Base-by-base conservation (phyloP, 768 basidiomycete genomes). In the Lactarius pseudohatsudake region DNA sequence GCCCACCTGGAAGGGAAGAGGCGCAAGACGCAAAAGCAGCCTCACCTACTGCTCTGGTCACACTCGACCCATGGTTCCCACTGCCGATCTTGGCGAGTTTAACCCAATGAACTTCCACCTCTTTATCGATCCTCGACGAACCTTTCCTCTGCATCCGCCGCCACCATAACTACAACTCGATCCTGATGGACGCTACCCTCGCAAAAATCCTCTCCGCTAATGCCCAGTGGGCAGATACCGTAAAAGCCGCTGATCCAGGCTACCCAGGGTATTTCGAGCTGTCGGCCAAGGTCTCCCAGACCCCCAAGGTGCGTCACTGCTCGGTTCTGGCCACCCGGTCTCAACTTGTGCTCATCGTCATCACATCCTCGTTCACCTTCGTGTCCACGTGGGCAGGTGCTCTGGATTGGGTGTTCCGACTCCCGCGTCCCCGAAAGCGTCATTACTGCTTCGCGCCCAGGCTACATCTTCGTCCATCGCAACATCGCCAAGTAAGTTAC, bases 321-420 rank as follows among this genome's bases (percentile, higher is more conserved):
- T 45, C 32, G 13, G 13, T 36, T 5, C 68, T 58, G 55, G 30
- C 59, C 66, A 66, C 62, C 45, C 28, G 18, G 0, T n/a, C 9
- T 22, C 30, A 6, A n/a, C 53, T 26, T 61, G 55, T 32, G 28
- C 41, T 50, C 57, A 38, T 34, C 43, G 3, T 45, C 41, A 22
- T 5, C 45, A 47, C 45, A 47, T 45, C 36, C 1, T 13, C 36
- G 38, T 40, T 40, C 38, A 40, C 36, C 9, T 36, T 36, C 36
- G 10, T 36, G 10, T 36, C 11, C 36, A 11, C 2, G 8, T 36
- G 36, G 36, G 13, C 59, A 91, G 90, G 79, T 88, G 15, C 84
- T 90, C 70, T 92, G 89, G 89, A 84, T 92, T 72, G 89, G 90
- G 59, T 92, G 90, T 75, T 83, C 92, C 43, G 94, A 96, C 75